Evolutionary conservation across 148 eudicot genomes (phyloP), one percentile per base, ranked within the genome.

Genomic region (Fagopyrum esculentum): DNA sequence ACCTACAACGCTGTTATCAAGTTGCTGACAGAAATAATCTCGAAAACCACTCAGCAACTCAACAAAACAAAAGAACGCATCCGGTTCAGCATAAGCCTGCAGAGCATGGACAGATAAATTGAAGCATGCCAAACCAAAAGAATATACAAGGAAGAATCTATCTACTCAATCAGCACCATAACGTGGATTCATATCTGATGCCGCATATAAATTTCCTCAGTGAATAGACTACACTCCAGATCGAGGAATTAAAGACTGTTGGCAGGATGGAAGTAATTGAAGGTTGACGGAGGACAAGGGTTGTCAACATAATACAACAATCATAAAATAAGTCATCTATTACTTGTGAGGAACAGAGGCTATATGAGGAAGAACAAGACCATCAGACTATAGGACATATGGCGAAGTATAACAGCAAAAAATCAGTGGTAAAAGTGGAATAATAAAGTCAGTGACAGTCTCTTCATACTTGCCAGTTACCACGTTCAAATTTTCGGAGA

Each of bases 1-100:
- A 56, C 99, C 99, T 46, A 96, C 97, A 77, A 92, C 93, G 76
- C 98, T 96, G 69, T 92, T 96, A 72, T 96, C 99, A 78, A 96
- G 98, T 86, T 96, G 97, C 85, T 95, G 96, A 75, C 95, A 90
- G 78, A 89, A 95, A 80, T 92, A 84, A 80, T 92, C 97, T 72
- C 99, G 89, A 78, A 92, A 90, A 69, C 94, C 97, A 81, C 99
- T 89, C 55, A 96, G 77, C 77, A 96, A 81, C 80, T 96, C 99
- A 78, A 90, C 97, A 83, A 92, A 96, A 83, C 97, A 96, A 83
- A 92, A 96, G 87, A 92, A 92, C 46, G 99, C 86, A 80, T 96
- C 99, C 83, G 97, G 89, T 86, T 95, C 98, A 54, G 93, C 98
- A 78, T 71, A 83, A 59, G 82, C 90, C 98, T 95, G 90, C 84